Evolutionary conservation across 2,329 filamentous ascomycete genomes (phyloP).

Genomic region (Alternaria dauci): DNA sequence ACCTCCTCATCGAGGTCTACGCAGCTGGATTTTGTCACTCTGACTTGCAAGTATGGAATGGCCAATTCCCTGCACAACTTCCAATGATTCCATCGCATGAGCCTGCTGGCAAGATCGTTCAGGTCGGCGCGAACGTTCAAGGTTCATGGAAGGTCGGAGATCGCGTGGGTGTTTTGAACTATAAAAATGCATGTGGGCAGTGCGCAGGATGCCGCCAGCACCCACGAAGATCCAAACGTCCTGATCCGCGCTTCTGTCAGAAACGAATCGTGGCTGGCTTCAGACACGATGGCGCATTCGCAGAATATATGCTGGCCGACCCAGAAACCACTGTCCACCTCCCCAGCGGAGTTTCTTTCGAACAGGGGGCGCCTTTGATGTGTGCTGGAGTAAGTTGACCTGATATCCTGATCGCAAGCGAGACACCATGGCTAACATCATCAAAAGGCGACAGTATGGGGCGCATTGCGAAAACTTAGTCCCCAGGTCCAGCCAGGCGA

Average conservation of each 20-base stretch:
- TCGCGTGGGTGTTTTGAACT: conserved; percentile 41
- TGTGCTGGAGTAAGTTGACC: conserved; percentile 42
- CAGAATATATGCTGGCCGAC: conserved; percentile 46
- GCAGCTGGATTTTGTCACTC: conserved; percentile 43
- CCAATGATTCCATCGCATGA: conserved; percentile 49
- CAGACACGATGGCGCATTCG: conserved; percentile 44
- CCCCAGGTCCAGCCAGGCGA: conserved; percentile 66
- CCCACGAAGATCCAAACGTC: conserved; percentile 13
- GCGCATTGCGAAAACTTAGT: conserved; percentile 30
- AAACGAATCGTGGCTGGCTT: conserved; percentile 41
- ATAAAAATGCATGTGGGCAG: conserved; percentile 35
- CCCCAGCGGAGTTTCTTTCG: conserved; percentile 30
- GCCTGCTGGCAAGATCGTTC: conserved; percentile 42
- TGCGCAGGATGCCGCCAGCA: conserved; percentile 33
- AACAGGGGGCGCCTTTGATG: conserved; percentile 47
- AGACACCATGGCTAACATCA: conserved; percentile 2
- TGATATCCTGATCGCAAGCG: neutral
- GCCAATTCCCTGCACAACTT: conserved; percentile 32
- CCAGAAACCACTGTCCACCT: conserved; percentile 38
- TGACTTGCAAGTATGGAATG: conserved; percentile 37
- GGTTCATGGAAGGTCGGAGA: conserved; percentile 40
- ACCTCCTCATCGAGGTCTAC: conserved; percentile 33
- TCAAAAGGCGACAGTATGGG: conserved; percentile 39
- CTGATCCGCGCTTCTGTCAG: conserved; percentile 42
- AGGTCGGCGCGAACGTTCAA: conserved; percentile 35